Base-by-base conservation (phyloP, 1,139 yeast species). In the Geotrichum bryndzae region DNA sequence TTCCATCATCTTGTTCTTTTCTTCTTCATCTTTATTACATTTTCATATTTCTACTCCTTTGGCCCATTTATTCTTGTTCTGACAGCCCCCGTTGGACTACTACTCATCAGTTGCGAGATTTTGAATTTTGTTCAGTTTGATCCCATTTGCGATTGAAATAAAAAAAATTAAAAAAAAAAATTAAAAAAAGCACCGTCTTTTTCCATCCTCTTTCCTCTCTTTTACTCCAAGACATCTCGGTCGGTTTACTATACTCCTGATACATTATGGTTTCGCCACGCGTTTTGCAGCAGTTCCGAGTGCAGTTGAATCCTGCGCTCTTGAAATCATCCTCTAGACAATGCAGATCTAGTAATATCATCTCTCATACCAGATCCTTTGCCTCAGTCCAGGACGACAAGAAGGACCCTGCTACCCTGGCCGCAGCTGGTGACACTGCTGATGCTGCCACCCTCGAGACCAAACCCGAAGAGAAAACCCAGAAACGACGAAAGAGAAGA, bases 401-500 rank as follows among this genome's bases (percentile, higher is more conserved):
- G 33, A 51, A 33, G 18, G 22, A 41, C 10, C 2, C 48, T 41
- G 10, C 48, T 7, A 41, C 18, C 5, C 3, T 11, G n/a, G 45
- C 45, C 22, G 2, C 23, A 3, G 18, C 22, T 41, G 22, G 48
- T 5, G 23, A 41, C 22, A 23, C 48, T 10, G 2, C 41, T n/a
- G 38, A 10, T 13, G 27, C 33, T 48, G 11, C 52, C 2, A 22
- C 45, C 33, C 33, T 8, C 11, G 53, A 54, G 51, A n/a, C 33
- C 8, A 33, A 50, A 15, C 27, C 54, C 2, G 57, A 18, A 13
- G 38, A 52, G 8, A 51, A 15, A 3, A 15, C 29, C 8, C 31
- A 31, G 23, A 50, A 35, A 15, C 29, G 58, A 13, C 57, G 60
- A 53, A 57, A 87, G 72, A 77, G 84, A 67, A 74, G 79, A 50